These are phyloP conservation scores for Thermomyces lanuginosus DNA, from an alignment of 2,329 filamentous ascomycete genomes.

Conservation along the genomic window DNA sequence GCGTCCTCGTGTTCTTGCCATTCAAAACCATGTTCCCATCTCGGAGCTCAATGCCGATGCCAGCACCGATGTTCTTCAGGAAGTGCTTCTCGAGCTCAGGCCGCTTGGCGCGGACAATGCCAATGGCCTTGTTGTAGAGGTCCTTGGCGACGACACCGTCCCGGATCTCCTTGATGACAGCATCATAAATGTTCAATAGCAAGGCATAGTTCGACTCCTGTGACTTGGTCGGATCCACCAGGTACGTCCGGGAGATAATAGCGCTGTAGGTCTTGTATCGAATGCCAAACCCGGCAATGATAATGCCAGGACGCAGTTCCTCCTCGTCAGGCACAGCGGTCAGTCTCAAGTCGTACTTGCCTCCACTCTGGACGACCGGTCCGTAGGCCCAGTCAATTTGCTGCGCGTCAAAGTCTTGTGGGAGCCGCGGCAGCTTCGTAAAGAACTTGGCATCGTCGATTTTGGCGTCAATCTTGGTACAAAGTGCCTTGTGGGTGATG, in stretches of 20 bases:
- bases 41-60: constrained; percentile 80
- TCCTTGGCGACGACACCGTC: constrained; percentile 80
- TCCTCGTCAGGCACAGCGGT: constrained; percentile 64
- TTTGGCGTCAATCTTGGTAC: constrained; percentile 78
- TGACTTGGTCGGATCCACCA: constrained; percentile 91
- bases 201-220: constrained; percentile 93
- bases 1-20: constrained; percentile 61
- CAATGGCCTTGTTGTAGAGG: constrained; percentile 73
- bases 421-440: constrained; percentile 65
- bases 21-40: constrained; percentile 73
- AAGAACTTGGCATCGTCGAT: constrained; percentile 91
- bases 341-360: constrained; percentile 82
- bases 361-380: constrained; percentile 84
- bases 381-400: constrained; percentile 91
- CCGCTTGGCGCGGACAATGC: constrained; percentile 71
- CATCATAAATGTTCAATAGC: constrained; percentile 64
- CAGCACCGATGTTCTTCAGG: constrained; percentile 76
- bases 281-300: constrained; percentile 78
- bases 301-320: constrained; percentile 76
- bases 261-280: constrained; percentile 94
- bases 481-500: constrained; percentile 72
- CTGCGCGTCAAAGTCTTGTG: constrained; percentile 67
- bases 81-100: constrained; percentile 93
- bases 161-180: constrained; percentile 77
- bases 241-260: constrained; percentile 78